These are phyloP conservation scores for Halophytophthora batemanensis DNA, from an alignment of 352 stramenopile species.

Conservation along the genomic window DNA sequence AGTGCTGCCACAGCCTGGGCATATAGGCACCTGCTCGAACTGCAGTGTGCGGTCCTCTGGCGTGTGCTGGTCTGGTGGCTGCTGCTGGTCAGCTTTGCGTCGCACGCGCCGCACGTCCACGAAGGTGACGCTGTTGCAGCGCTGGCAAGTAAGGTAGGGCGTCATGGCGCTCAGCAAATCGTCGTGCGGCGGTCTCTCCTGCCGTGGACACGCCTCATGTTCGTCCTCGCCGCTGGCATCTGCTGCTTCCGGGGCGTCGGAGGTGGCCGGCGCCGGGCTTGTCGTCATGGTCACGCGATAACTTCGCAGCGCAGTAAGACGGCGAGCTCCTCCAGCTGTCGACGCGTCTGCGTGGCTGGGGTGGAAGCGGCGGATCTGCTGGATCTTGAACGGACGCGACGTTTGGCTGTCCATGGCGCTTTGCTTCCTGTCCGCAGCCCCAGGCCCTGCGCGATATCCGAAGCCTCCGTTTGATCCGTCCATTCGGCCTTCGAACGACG, in stretches of 20 bases:
- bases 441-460: too few relatives aligned
- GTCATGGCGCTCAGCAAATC: slow-evolving; percentile 36
- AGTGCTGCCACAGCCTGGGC: slow-evolving; percentile 60
- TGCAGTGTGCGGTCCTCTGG: slow-evolving; percentile 11
- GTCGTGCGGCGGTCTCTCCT: slow-evolving; percentile 2
- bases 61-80: slow-evolving; percentile 1
- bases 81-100: slow-evolving; percentile 17
- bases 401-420: not conserved
- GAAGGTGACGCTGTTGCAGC: slow-evolving; percentile 78
- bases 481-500: not conserved
- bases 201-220: too few relatives aligned
- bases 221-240: too few relatives aligned
- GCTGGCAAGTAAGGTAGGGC: slow-evolving; percentile 72
- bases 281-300: not conserved
- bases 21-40: slow-evolving; percentile 63
- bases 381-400: too few relatives aligned
- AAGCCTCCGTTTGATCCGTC: not conserved
- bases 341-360: too few relatives aligned
- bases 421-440: not conserved
- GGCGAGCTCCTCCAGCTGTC: too few relatives aligned
- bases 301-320: too few relatives aligned
- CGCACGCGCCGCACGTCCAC: slow-evolving; percentile 59
- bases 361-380: too few relatives aligned
- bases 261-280: not conserved
- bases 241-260: too few relatives aligned